phyloP scores from a whole-genome alignment of 2,329 filamentous ascomycete genomes.

The Graphilbum sp. region DNA sequence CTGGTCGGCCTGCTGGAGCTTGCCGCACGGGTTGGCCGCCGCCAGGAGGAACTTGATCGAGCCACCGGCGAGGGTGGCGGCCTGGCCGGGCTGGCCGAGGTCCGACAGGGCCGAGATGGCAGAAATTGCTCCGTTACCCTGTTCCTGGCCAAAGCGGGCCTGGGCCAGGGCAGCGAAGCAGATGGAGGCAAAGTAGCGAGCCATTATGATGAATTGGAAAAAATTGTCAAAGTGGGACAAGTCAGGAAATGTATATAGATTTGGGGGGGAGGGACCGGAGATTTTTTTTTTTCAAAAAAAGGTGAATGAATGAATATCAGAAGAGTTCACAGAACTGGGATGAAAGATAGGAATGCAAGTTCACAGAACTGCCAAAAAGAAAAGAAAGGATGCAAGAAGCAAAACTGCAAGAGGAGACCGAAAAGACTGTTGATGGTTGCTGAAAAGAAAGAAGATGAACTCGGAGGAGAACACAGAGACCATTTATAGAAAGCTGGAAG shows the following conservation, averaged over 20 bases:
- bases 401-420: background rate
- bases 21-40: constrained; percentile 23
- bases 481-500: too few species aligned
- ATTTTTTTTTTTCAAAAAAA: too few species aligned
- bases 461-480: too few species aligned
- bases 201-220: constrained; percentile 5
- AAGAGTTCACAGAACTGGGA: constrained; percentile 7
- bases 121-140: constrained; percentile 30
- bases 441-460: background rate
- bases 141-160: constrained; percentile 47
- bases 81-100: constrained; percentile 39
- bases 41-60: constrained; percentile 45
- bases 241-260: too few species aligned
- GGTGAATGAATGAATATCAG: background rate
- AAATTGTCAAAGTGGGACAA: too few species aligned
- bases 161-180: constrained; percentile 14
- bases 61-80: constrained; percentile 43
- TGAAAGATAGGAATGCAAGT: constrained; percentile 2
- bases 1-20: constrained; percentile 46
- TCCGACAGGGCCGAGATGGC: constrained; percentile 33
- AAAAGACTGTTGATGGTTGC: constrained; percentile 5
- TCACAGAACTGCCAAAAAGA: constrained; percentile 9
- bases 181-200: constrained; percentile 19
- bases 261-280: too few species aligned
- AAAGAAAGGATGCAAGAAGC: constrained; percentile 5